Percentiles rank a stretch among this genome's conserved stretches.
Evolutionary conservation across 768 basidiomycete genomes (phyloP).

Genomic region (Nidularia pulvinata): DNA sequence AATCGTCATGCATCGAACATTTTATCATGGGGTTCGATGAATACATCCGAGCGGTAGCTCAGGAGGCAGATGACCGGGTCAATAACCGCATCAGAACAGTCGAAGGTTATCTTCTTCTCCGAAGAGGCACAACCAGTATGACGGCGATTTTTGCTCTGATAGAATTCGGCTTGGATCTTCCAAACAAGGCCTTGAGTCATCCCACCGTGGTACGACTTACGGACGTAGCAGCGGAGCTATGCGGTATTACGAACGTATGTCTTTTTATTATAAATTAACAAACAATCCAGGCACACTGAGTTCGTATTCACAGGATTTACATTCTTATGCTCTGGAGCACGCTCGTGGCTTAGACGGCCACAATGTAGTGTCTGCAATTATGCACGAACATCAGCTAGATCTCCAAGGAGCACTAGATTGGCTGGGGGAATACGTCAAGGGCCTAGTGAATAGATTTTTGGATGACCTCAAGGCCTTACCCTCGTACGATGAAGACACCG

Average conservation of each 20-base stretch:
- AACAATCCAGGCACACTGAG: neutral
- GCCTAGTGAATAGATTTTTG: constrained; percentile 26
- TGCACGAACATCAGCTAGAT: constrained; percentile 26
- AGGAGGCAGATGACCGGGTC: constrained; percentile 41
- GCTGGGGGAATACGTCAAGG: constrained; percentile 27
- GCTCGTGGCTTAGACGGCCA: constrained; percentile 34
- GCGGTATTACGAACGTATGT: constrained; percentile 29
- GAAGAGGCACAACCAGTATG: constrained; percentile 54
- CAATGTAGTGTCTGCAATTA: constrained; percentile 41
- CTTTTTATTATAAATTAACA: constrained; percentile 1
- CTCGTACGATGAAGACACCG: constrained; percentile 27
- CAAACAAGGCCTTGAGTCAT: constrained; percentile 53
- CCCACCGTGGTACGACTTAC: constrained; percentile 43
- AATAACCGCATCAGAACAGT: constrained; percentile 35
- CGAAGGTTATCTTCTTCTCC: constrained; percentile 50
- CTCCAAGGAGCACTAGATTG: constrained; percentile 35
- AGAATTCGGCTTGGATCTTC: constrained; percentile 58
- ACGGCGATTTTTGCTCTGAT: constrained; percentile 50
- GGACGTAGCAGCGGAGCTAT: constrained; percentile 48
- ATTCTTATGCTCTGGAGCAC: constrained; percentile 37
- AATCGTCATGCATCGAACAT: constrained; percentile 14
- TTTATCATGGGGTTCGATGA: constrained; percentile 34
- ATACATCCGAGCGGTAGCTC: constrained; percentile 39
- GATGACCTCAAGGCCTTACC: constrained; percentile 22
- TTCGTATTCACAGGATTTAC: constrained; percentile 27